Evolutionary conservation across 1,284 basidiomycete species (phyloP).

Genomic region (Blastosporella zonata): DNA sequence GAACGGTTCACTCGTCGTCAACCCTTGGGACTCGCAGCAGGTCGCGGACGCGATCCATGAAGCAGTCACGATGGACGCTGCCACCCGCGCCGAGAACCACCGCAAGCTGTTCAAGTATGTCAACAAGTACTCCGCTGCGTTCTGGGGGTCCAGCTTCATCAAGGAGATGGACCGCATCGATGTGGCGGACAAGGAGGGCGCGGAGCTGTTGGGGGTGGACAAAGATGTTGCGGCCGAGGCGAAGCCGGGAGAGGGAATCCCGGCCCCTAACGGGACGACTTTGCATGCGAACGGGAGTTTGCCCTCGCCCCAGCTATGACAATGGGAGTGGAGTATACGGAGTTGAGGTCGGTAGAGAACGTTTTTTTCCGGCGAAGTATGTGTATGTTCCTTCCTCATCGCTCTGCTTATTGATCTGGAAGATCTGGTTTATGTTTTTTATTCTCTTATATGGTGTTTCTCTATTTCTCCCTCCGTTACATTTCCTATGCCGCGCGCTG

Average conservation of each 20-base stretch:
- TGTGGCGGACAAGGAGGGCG: conserved; percentile 29
- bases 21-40: conserved; percentile 95
- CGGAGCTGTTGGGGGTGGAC: conserved; percentile 1
- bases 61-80: conserved; percentile 86
- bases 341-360: background rate
- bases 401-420: too few relatives aligned
- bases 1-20: conserved; percentile 92
- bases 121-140: conserved; percentile 89
- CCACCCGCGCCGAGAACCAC: conserved; percentile 86
- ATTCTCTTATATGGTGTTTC: conserved; percentile 1
- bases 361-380: background rate
- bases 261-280: conserved; percentile 12
- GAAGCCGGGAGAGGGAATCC: conserved; percentile 7
- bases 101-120: conserved; percentile 95
- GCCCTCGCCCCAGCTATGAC: conserved; percentile 10
- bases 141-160: conserved; percentile 91
- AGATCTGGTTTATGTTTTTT: conserved; percentile 2
- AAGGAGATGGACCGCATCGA: conserved; percentile 72
- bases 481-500: background rate
- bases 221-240: conserved; percentile 2
- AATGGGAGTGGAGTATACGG: background rate
- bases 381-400: background rate
- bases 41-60: conserved; percentile 95
- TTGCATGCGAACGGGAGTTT: conserved; percentile 14
- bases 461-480: background rate